Conservation (phyloP, 805 yeast genomes). For the Kuraishia molischiana region DNA sequence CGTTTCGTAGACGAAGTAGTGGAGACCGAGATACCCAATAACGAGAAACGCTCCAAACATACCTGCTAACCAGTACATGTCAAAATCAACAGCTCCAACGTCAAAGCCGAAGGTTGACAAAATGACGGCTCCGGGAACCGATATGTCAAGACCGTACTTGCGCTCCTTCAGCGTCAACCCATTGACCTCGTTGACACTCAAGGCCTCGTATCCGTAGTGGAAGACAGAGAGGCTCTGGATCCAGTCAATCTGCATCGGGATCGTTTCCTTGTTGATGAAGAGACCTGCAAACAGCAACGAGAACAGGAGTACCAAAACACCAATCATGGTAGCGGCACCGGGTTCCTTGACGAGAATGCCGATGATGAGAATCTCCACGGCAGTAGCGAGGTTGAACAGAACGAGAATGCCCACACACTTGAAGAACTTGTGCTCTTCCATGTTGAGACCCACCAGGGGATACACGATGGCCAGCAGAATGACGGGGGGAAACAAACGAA, state of each 20-base stretch:
- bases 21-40: conserved; percentile 68
- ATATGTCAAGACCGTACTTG: conserved; percentile 88
- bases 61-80: conserved; percentile 47
- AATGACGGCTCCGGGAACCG: conserved; percentile 96
- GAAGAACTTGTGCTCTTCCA: conserved; percentile 65
- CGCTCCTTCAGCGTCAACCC: conserved; percentile 75
- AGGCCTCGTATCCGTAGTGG: conserved; percentile 93
- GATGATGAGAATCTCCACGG: conserved; percentile 75
- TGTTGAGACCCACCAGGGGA: conserved; percentile 83
- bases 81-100: conserved; percentile 64
- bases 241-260: conserved; percentile 44
- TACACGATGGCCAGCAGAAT: conserved; percentile 71
- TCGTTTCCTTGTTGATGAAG: conserved; percentile 71
- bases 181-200: conserved; percentile 87
- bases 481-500: conserved; percentile 88
- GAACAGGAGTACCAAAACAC: conserved; percentile 74
- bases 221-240: conserved; percentile 81
- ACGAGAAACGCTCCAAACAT: conserved; percentile 51
- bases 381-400: conserved; percentile 77
- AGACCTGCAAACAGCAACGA: conserved; percentile 89
- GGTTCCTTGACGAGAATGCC: conserved; percentile 85
- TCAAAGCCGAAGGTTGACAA: conserved; percentile 92
- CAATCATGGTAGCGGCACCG: conserved; percentile 85
- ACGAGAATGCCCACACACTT: conserved; percentile 62
- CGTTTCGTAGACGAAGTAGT: conserved; percentile 64